Evolutionary conservation across 305 asterid species (phyloP).

Genomic region (Solanum chacoense): DNA sequence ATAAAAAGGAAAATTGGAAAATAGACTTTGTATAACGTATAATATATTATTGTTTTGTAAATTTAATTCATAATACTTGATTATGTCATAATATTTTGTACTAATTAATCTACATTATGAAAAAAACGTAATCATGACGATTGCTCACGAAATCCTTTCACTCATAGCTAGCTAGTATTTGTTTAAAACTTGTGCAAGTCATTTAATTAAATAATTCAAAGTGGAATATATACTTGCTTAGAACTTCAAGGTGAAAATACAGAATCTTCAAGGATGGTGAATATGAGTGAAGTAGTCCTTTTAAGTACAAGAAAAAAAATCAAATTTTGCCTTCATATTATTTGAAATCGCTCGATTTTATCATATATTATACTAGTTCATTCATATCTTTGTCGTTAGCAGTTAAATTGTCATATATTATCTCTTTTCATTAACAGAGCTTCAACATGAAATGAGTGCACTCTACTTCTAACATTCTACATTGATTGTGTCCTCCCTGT

Average conservation of each 20-base stretch:
- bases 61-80: neutral
- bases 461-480: neutral
- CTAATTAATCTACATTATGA: neutral
- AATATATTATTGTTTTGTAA: neutral
- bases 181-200: neutral
- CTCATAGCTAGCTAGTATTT: neutral
- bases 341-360: neutral
- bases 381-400: too few species aligned
- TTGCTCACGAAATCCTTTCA: neutral
- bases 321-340: neutral
- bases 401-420: rapidly evolving
- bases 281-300: neutral
- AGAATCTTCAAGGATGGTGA: neutral
- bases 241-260: neutral
- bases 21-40: neutral
- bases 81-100: neutral
- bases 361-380: neutral
- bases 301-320: neutral
- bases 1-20: neutral
- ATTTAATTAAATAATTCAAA: neutral
- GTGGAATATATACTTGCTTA: neutral
- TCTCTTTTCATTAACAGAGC: neutral
- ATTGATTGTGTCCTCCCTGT: neutral
- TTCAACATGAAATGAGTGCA: rapidly evolving
- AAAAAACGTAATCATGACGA: neutral